Base-by-base conservation (phyloP, 2,329 filamentous ascomycete species). In the Nemania sp. region DNA sequence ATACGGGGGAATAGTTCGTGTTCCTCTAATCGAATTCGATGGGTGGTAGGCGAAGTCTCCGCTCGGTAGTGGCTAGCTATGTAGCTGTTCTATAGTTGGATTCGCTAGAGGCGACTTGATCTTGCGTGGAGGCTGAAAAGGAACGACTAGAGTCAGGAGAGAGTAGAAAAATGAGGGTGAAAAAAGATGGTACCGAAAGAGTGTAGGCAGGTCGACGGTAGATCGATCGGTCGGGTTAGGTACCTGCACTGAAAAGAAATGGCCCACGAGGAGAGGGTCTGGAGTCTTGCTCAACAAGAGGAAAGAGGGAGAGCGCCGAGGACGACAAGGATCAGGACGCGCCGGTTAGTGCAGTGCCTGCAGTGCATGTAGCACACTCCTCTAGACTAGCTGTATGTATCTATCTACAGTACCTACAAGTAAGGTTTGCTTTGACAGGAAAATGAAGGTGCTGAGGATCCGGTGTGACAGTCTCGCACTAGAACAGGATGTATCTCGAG, bases 391-490 rank as follows among this genome's bases (percentile, higher is more conserved):
- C n/a, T n/a, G n/a, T n/a, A n/a, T n/a, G n/a, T n/a, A n/a, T n/a
- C n/a, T n/a, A n/a, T n/a, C n/a, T n/a, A n/a, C n/a, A n/a, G n/a
- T n/a, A n/a, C n/a, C n/a, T n/a, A n/a, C n/a, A n/a, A 10, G 20
- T 45, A 11, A 24, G 47, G 8, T 29, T 22, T 43, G 8, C 24
- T 27, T 32, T 35, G 51, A 55, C 49, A 26, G 35, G 56, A 62
- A 68, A 68, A 66, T 66, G 66, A 68, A 62, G 58, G 58, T 49
- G 49, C 62, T 24, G 47, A 53, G 66, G 57, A 61, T 56, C 64
- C 43, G 41, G 57, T 26, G 45, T 58, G 20, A 20, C 58, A 47
- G 54, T 62, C 58, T 62, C 47, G n/a, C 1, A n/a, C 22, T 47
- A 64, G 35, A n/a, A n/a, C n/a, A n/a, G 32, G 7, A 35, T 7